Evolutionary conservation across 768 basidiomycete species (phyloP), one percentile per base, ranked within the genome.

Genomic region (Suillus alpinus): DNA sequence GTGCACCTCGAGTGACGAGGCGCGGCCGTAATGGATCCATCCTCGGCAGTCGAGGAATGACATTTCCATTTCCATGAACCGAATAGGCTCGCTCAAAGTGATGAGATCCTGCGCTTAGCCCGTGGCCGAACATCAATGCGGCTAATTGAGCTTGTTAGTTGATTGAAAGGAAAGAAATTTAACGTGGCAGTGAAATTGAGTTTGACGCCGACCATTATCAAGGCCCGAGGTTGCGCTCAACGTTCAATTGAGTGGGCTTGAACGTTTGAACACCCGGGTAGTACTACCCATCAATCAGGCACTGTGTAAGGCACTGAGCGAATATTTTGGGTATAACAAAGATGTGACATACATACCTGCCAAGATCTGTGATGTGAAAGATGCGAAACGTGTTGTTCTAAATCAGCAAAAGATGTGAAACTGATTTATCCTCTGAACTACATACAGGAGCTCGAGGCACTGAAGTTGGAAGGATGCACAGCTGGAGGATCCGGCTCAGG

Each of bases 371-470:
- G 49, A 50, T 50, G 29, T n/a, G 49, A 50, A 37, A 37, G 37
- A 37, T 37, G 37, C 37, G 37, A 37, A 50, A 50, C 49, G 29
- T 50, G 49, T 50, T n/a, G 49, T 32, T 50, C 31, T n/a, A 32
- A 50, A 49, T 49, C 47, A 49, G 47, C 26, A 49, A 49, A 50
- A 50, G 49, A 50, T 50, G 10, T 29, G 49, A 32, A 50, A 50
- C 31, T 9, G 1, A 6, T 6, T 26, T 26, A 26, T 1, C 26
- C 26, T 26, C 26, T 26, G 26, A 26, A 3, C 26, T 26, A 26
- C 26, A 26, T 26, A 26, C 26, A 26, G 26, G 26, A n/a, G n/a
- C n/a, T n/a, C n/a, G n/a, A 26, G 26, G 26, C 26, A 26, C 26
- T 26, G 26, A 26, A 26, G 26, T 26, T 3, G 26, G 26, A 26